Evolutionary conservation across 495 filamentous ascomycete genomes (phyloP), one percentile per base, ranked within the genome.

Genomic region (Penicillium herquei): DNA sequence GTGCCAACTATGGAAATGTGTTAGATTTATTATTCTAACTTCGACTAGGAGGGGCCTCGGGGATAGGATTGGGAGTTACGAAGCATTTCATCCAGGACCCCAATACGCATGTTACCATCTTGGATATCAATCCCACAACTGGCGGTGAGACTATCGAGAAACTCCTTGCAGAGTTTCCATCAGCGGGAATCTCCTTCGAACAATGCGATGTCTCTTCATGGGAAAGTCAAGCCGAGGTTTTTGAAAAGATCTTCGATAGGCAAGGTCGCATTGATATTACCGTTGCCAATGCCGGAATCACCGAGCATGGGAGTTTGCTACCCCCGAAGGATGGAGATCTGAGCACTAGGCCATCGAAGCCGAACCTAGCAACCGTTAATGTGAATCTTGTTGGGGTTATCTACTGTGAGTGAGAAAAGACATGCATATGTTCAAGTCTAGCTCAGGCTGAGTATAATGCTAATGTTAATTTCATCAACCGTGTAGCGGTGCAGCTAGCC

Each of bases 271-370:
- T 85, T 3, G 79, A 85, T 48, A 51, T 82, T 11, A 80, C 82
- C 3, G 74, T 83, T 57, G 80, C 81, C 14, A 84, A 84, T 60
- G 81, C 82, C 0, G 82, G 82, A 3, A 70, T 85, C 21, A 73
- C 72, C 0, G 79, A 82, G 62, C 68, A 71, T 21, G 75, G 76
- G 2, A 61, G 39, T 4, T 43, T 74, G 18, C 51, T 76, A 17
- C 70, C 71, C 8, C 45, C 26, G 32, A 63, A 56, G 12, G 56
- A 32, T 16, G 37, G 35, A 1, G 51, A 11, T 8, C 21, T 26
- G 1, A 26, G 21, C 21, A 39, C 57, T 4, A 42, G 52, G 26
- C 77, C 73, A 0, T 52, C 57, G 6, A 72, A 74, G 56, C 79
- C 78, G 26, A 60, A 66, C 39, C 52, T 80, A 16, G 63, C 52